A percentile compares a stretch with the other conserved stretches of the same genome.
These are phyloP conservation scores for Draba incana DNA, from an alignment of 345 rosid genomes.

Conservation along the genomic window DNA sequence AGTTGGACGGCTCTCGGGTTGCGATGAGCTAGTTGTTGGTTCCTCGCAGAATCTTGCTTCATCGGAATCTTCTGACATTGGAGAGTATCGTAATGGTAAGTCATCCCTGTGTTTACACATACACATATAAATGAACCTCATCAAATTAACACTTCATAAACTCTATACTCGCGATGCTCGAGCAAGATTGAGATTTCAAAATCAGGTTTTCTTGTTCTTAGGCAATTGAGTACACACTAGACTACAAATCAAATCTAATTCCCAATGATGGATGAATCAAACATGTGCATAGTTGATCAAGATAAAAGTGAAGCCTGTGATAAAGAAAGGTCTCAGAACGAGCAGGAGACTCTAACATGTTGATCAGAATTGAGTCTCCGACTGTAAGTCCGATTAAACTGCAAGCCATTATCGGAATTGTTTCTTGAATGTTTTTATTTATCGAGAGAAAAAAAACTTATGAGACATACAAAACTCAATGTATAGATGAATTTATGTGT, in stretches of 20 bases:
- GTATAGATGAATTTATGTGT: no score
- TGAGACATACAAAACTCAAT: no score
- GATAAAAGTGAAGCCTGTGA: constrained; percentile 31
- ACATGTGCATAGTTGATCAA: no score
- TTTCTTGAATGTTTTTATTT: no score
- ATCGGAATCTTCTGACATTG: constrained; percentile 93
- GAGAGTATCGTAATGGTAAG: constrained; percentile 79
- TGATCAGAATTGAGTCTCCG: constrained; percentile 80
- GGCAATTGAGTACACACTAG: no score
- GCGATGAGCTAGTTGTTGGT: constrained; percentile 54
- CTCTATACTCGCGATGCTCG: background rate
- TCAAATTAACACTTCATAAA: background rate
- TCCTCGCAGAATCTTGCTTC: constrained; percentile 69
- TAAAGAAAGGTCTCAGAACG: constrained; percentile 60
- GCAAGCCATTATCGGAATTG: constrained; percentile 99
- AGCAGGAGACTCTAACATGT: constrained; percentile 83
- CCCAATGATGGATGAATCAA: no score
- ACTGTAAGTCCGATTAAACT: constrained; percentile 93
- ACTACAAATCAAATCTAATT: no score
- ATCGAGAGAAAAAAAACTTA: no score
- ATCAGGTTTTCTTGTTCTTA: no score
- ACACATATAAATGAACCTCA: constrained; percentile 1
- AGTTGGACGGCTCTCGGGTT: constrained; percentile 71
- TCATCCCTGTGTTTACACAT: constrained; percentile 68
- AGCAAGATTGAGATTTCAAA: no score